Base-by-base conservation (phyloP, 768 basidiomycete genomes). In the Mycena filopes region DNA sequence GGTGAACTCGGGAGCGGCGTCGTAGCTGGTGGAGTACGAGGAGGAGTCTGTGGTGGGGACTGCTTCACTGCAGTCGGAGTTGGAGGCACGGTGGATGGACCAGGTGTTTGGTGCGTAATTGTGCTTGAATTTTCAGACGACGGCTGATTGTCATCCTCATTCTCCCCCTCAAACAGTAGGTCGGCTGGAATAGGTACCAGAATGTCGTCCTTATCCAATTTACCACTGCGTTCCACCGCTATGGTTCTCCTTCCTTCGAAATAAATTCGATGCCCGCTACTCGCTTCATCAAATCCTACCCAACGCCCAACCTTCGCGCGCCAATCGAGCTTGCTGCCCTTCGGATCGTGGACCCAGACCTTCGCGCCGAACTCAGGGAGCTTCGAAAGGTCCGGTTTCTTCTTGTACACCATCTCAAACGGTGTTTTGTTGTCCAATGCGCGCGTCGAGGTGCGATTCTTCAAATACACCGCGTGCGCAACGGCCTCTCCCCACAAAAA, bases 401-500 rank as follows among this genome's bases (percentile, higher is more conserved):
- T 56, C 10, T 64, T 57, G 49, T 64, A 64, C 0, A 70, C 48
- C 31, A 67, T 63, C 31, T 77, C 67, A 20, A 63, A 75, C 4
- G 74, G 74, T 0, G 73, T 74, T n/a, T 65, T 71, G 6, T 64
- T 63, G 28, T 59, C 47, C 6, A 75, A 55, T 0, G 71, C 69
- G n/a, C 66, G 65, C 2, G 76, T 73, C 16, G 75, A 56, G 2
- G 73, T 66, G 2, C 70, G 62, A 57, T 77, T 78, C 60, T 73
- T 71, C 23, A 79, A 45, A 59, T 71, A 78, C 1, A 72, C 53
- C 1, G 68, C 74, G 45, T 75, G 74, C 5, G 36, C 29, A 0
- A 77, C 51, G 6, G 77, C 74, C 36, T 79, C 76, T n/a, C 2
- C 74, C 78, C 80, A 83, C 15, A 82, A 71, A 38, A 66, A 72